Conservation (phyloP, 2,329 filamentous ascomycete species). For the Paramyrothecium sp. region DNA sequence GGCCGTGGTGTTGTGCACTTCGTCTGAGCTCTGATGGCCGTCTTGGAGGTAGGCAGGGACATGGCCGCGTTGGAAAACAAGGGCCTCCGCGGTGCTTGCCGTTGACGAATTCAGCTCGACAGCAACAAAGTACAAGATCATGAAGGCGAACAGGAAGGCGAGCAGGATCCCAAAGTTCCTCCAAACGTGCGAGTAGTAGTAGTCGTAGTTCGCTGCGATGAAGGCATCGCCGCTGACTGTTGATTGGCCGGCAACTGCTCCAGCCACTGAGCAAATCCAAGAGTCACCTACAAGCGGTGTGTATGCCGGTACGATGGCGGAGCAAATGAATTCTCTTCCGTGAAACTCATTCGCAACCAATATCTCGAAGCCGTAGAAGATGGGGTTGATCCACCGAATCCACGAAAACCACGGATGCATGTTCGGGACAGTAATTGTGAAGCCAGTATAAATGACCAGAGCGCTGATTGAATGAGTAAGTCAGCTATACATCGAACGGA, state of each 20-base stretch:
- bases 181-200: conserved; percentile 29
- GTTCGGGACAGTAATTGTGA: conserved; percentile 19
- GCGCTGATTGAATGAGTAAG: conserved; percentile 20
- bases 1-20: conserved; percentile 1
- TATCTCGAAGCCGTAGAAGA: conserved; percentile 67
- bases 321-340: conserved; percentile 1
- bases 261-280: conserved; percentile 56
- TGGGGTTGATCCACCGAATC: conserved; percentile 68
- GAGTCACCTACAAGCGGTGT: conserved; percentile 40
- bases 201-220: conserved; percentile 5
- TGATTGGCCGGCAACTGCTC: conserved; percentile 21
- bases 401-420: conserved; percentile 67
- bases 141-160: conserved; percentile 1
- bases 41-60: conserved; percentile 32
- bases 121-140: conserved; percentile 3
- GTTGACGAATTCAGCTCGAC: conserved; percentile 4
- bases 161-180: conserved; percentile 43
- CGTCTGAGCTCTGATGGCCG: background rate
- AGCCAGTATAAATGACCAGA: conserved; percentile 57
- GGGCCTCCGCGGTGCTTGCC: conserved; percentile 44
- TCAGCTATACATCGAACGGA: too few relatives aligned
- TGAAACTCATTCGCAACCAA: conserved; percentile 67
- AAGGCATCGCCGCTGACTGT: conserved; percentile 4
- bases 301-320: conserved; percentile 1
- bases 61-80: conserved; percentile 58